Percentiles rank a stretch among this genome's conserved stretches.
Evolutionary conservation across 192 early-diverging fungal species (phyloP).

Genomic region (Oehlia diaphana): DNA sequence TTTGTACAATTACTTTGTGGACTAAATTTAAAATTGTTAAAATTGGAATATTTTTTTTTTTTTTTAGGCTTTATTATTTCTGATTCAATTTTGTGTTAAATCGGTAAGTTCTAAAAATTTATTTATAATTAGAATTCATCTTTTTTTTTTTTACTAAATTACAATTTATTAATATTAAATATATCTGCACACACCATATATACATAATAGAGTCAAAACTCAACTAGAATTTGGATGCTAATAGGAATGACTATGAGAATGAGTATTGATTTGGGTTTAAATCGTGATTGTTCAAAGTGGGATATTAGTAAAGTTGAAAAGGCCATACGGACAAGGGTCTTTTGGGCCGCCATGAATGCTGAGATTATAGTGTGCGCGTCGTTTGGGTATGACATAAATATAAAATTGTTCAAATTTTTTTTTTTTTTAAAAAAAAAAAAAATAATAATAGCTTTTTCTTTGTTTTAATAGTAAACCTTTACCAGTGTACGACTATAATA

Average conservation of each 20-base stretch:
- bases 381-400: conserved; percentile 40
- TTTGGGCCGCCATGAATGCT: conserved; percentile 67
- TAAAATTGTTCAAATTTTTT: conserved; percentile 33
- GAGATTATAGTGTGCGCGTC: conserved; percentile 61
- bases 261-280: conserved; percentile 70
- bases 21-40: not conserved
- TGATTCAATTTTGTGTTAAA: conserved; percentile 16
- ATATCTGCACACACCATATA: too few relatives aligned
- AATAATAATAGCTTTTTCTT: not conserved
- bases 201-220: not conserved
- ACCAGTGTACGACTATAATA: conserved; percentile 40
- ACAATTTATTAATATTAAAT: not conserved
- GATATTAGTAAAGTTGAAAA: conserved; percentile 46
- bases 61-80: conserved; percentile 13
- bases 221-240: conserved; percentile 39
- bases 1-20: too few relatives aligned
- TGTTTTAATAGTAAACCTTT: conserved; percentile 12
- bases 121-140: not conserved
- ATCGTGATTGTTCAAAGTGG: conserved; percentile 61
- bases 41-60: too few relatives aligned
- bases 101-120: conserved; percentile 3
- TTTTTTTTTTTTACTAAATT: too few relatives aligned
- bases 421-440: conserved; percentile 24
- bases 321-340: conserved; percentile 58
- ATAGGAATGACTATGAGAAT: conserved; percentile 61